Evolutionary conservation across 805 yeast genomes (phyloP), one percentile per base, ranked within the genome.

Genomic region (Zygoascus bituminiphila): DNA sequence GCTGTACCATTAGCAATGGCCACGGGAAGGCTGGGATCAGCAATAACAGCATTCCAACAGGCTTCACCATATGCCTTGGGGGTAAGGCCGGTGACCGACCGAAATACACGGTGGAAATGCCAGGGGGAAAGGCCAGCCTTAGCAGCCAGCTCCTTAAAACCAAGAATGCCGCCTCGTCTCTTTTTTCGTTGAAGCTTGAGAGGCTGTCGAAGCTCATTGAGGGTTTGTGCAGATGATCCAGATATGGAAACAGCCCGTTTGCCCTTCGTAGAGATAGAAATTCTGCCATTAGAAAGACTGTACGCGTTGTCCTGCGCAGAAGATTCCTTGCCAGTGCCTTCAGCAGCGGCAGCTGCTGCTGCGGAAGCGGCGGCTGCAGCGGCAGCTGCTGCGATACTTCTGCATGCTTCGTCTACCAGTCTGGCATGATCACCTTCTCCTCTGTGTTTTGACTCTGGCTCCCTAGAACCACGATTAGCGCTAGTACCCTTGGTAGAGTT

Each of bases 21-120:
- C 5, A 17, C 41, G 2, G 55, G 55, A 9, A 47, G 15, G 15
- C 33, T 12, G 6, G 58, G 57, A 36, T 48, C 49, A 6, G 56
- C 36, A 17, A 54, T 57, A 21, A 57, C 61, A 2, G 59, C 61
- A 35, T 63, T 64, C 69, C 69, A 82, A 61, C 95, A 84, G 53
- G 81, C 79, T 60, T 87, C 95, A 45, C 95, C 95, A 59, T 87
- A 87, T 5, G 86, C 82, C 69, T 87, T 85, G 21, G 95, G 95
- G 1, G 96, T 87, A 50, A 86, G 74, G 1, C 94, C 91, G 4
- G 94, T 84, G 52, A 87, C 85, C 48, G 82, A 77, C 65, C 88
- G 83, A 72, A 88, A 88, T 21, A 88, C 95, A 45, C 96, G 72
- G 70, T 88, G 96, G 66, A 88, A 88, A 65, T 88, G 96, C 95